Conservation (phyloP, 345 rosid genomes). For the Dipteronia dyeriana region DNA sequence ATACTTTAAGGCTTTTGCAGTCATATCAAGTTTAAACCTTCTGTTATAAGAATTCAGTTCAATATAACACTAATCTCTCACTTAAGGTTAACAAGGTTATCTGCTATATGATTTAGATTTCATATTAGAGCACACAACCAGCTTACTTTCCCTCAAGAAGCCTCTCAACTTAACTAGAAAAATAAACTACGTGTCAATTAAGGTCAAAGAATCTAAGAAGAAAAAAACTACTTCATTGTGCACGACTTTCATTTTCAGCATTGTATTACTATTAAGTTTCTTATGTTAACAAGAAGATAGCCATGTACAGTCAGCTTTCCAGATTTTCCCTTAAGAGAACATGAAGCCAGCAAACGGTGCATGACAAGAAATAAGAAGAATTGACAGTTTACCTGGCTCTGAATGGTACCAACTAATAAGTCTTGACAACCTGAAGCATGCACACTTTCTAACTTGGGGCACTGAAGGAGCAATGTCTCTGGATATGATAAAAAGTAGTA, state of each 20-base stretch:
- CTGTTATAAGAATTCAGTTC: background rate
- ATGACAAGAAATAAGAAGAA: conserved; percentile 5
- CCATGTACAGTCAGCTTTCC: background rate
- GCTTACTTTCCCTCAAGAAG: background rate
- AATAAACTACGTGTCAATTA: background rate
- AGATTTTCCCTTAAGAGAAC: background rate
- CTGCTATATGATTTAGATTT: background rate
- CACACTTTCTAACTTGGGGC: conserved; percentile 76
- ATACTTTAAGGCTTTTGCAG: background rate
- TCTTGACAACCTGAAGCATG: conserved; percentile 83
- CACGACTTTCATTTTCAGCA: background rate
- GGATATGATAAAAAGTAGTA: conserved; percentile 14
- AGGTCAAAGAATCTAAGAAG: background rate
- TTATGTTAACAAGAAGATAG: background rate
- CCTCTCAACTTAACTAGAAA: background rate
- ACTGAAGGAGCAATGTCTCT: conserved; percentile 82
- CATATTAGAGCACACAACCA: background rate
- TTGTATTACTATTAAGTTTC: background rate
- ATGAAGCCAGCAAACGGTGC: background rate
- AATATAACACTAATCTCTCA: background rate
- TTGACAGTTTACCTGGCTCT: conserved; percentile 64
- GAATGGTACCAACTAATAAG: conserved; percentile 57
- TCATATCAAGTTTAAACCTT: background rate
- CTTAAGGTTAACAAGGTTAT: background rate
- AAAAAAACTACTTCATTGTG: too few relatives aligned